These are phyloP conservation scores for Ustilago cynodontis DNA, from an alignment of 1,284 basidiomycete genomes.

Conservation along the genomic window DNA sequence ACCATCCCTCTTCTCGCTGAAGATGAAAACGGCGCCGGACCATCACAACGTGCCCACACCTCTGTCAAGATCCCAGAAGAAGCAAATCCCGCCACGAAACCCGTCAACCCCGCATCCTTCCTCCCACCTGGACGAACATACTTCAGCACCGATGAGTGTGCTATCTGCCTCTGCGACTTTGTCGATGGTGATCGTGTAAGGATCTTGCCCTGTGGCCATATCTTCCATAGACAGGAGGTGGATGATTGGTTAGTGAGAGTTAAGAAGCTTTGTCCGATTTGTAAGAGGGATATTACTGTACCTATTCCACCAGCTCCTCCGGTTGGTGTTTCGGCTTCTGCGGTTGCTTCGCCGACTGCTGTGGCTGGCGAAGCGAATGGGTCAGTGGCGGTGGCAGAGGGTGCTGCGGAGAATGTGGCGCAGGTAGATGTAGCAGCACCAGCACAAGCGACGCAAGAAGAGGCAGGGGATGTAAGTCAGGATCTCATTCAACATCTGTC, in stretches of 20 bases:
- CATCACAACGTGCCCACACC: conserved; percentile 31
- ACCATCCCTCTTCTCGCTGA: conserved; percentile 40
- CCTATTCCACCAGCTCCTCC: conserved; percentile 53
- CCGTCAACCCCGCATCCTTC: conserved; percentile 37
- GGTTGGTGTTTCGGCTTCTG: conserved; percentile 11
- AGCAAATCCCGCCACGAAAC: conserved; percentile 1
- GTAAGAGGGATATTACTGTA: conserved; percentile 66
- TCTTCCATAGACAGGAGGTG: conserved; percentile 67
- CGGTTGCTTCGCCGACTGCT: not conserved
- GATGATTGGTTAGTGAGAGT: conserved; percentile 67
- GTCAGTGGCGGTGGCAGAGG: not conserved
- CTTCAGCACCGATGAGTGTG: conserved; percentile 66
- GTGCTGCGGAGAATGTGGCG: not conserved
- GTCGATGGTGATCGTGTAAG: conserved; percentile 66
- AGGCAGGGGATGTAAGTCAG: conserved; percentile 15
- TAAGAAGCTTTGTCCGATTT: conserved; percentile 68
- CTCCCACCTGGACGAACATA: conserved; percentile 60
- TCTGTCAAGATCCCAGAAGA: conserved; percentile 21
- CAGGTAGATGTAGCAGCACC: not conserved
- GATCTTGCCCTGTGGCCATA: conserved; percentile 67
- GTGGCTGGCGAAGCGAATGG: not conserved
- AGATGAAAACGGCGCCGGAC: conserved; percentile 53
- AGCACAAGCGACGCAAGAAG: not conserved
- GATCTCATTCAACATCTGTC: conserved; percentile 32
- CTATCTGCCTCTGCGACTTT: conserved; percentile 67